Conservation (phyloP, 352 stramenopile species). For the Globisporangium orthogonon region DNA sequence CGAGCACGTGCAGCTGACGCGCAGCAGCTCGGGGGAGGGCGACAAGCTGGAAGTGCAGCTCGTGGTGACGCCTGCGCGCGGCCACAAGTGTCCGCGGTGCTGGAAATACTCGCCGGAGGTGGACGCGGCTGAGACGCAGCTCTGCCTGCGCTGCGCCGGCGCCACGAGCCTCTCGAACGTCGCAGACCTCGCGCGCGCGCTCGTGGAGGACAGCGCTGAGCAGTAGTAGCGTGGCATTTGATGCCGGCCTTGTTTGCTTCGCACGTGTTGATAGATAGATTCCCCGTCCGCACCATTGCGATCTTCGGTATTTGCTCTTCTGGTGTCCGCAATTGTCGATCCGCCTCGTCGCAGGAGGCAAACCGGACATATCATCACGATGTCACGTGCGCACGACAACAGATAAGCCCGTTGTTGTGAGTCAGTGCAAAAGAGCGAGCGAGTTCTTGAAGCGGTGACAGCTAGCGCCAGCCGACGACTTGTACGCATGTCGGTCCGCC, state of each 20-base stretch:
- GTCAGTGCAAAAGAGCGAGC: too few relatives aligned
- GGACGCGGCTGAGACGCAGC: slow-evolving; percentile 36
- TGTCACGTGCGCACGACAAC: neutral
- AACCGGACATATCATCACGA: neutral
- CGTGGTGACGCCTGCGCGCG: slow-evolving; percentile 48
- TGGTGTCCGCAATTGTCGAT: neutral
- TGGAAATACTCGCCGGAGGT: slow-evolving; percentile 79
- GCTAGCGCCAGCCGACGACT: neutral
- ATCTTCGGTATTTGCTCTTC: too few relatives aligned
- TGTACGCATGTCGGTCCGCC: too few relatives aligned
- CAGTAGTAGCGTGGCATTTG: neutral
- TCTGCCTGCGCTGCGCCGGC: slow-evolving; percentile 47
- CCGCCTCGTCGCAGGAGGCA: neutral
- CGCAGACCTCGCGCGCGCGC: slow-evolving; percentile 31
- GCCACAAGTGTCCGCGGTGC: slow-evolving; percentile 86
- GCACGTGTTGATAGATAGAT: neutral
- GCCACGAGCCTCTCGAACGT: slow-evolving; percentile 44
- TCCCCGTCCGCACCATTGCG: too few relatives aligned
- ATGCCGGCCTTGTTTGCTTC: neutral
- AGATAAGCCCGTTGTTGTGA: neutral
- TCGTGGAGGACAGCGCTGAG: slow-evolving; percentile 18
- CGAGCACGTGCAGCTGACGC: slow-evolving; percentile 19
- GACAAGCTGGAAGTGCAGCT: slow-evolving; percentile 44
- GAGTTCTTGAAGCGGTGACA: neutral
- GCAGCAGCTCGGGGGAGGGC: slow-evolving; percentile 16